Base-by-base conservation (phyloP, 2,329 filamentous ascomycete species). In the Emergomyces orientalis region DNA sequence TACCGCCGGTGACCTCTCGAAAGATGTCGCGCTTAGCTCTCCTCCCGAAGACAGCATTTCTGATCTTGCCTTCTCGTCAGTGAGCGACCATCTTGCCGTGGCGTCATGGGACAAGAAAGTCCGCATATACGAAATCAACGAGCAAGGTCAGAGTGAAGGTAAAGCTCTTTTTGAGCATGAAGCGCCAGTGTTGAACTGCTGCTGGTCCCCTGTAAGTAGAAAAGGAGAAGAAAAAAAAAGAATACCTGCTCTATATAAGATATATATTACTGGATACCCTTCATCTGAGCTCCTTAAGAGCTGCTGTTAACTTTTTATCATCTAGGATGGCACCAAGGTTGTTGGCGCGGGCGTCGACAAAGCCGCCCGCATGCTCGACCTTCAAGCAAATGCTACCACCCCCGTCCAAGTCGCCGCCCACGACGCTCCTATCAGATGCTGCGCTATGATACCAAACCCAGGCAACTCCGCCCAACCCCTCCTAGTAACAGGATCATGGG, bases 91-190 rank as follows among this genome's bases (percentile, higher is more conserved):
- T 73, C 82, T 99, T 22, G 91, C 93, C 30, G 90, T 97, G 43
- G 81, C 91, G 57, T 96, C 91, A 70, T 99, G 94, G 94, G 94
- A 99, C 78, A 96, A 95, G 80, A 96, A 96, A 76, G 91, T 97
- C 66, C 88, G 92, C 72, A 93, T 99, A 73, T 99, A 97, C 79
- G 91, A 97, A 76, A 91, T 97, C 73, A 86, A 88, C 67, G 78
- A 78, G 63, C 86, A 86, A 68, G 91, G 91, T 52, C 84, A 89
- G 73, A 93, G 89, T 71, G 86, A 91, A 73, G 91, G 91, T 59
- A 93, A 92, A 72, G 91, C 91, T 66, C 80, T 88, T 64, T 95
- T 94, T 72, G 89, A 95, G 69, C 90, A 95, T 77, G 88, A 91
- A 67, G 90, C 84, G 54, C 91, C 92, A 2, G 92, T 96, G 2